phyloP scores from a whole-genome alignment of 441 rosid genomes.

The Raphanus hybrid region DNA sequence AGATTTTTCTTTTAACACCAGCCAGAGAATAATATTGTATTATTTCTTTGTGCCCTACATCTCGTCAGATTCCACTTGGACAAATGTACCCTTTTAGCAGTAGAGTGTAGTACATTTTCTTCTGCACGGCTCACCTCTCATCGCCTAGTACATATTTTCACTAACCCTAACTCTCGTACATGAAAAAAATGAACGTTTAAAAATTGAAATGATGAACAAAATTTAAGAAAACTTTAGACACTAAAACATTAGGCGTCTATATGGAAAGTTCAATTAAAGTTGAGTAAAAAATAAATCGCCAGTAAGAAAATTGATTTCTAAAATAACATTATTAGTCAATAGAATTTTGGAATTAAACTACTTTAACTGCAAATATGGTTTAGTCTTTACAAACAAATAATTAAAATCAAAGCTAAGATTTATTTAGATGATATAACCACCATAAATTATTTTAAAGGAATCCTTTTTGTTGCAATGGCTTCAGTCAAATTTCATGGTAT shows the following conservation, averaged over 20 bases:
- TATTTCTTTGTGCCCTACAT: slow-evolving; percentile 32
- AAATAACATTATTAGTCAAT: not conserved
- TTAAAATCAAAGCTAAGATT: not conserved
- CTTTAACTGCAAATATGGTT: not conserved
- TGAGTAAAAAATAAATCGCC: not conserved
- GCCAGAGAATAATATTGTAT: slow-evolving; percentile 21
- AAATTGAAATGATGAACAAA: not conserved
- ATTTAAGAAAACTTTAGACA: not conserved
- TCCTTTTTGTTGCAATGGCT: not conserved
- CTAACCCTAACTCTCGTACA: not conserved
- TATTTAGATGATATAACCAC: not conserved
- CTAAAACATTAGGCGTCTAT: not conserved
- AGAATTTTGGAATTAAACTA: not conserved
- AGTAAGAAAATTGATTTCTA: not conserved
- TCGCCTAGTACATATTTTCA: slow-evolving; percentile 6
- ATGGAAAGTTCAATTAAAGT: not conserved
- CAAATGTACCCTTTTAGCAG: not conserved
- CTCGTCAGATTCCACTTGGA: slow-evolving; percentile 40
- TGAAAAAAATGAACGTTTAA: not conserved
- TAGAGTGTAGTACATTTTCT: slow-evolving; percentile 16
- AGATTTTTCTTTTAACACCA: too few relatives aligned
- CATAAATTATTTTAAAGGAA: not conserved
- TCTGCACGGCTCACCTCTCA: slow-evolving; percentile 33
- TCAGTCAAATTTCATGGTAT: not conserved
- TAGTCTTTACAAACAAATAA: not conserved